phyloP scores from a whole-genome alignment of 108 stramenopile genomes.

The Discostella stelligeroides region DNA sequence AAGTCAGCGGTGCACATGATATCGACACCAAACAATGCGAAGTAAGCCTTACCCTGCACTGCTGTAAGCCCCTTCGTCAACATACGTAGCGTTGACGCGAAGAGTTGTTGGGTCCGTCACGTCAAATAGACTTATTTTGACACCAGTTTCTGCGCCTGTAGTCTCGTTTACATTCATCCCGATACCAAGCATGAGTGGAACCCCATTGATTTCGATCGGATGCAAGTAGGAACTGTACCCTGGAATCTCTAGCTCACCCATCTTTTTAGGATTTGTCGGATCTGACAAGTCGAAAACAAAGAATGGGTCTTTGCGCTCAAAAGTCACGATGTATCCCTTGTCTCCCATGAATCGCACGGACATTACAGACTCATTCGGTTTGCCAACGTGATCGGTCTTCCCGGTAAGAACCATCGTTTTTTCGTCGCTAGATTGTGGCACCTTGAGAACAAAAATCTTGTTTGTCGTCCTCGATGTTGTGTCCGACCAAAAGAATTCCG shows the following conservation, averaged over 20 bases:
- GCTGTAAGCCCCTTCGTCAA: conserved; percentile 43
- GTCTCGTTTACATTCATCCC: conserved; percentile 40
- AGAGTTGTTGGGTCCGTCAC: conserved; percentile 40
- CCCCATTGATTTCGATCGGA: conserved; percentile 39
- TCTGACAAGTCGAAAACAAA: conserved; percentile 33
- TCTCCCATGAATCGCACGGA: conserved; percentile 46
- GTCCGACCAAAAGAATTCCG: conserved; percentile 30
- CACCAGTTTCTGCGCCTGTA: conserved; percentile 18
- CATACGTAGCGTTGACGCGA: conserved; percentile 24
- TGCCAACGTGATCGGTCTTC: conserved; percentile 44
- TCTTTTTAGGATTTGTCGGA: conserved; percentile 26
- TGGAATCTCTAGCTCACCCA: conserved; percentile 53
- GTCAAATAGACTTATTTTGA: conserved; percentile 50
- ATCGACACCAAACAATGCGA: not conserved
- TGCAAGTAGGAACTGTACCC: conserved; percentile 52
- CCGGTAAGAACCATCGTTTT: conserved; percentile 37
- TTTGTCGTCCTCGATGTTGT: conserved; percentile 32
- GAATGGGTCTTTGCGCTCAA: conserved; percentile 45
- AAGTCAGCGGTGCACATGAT: not conserved
- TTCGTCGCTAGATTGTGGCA: conserved; percentile 23
- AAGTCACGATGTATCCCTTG: conserved; percentile 49
- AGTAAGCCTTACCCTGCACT: conserved; percentile 13
- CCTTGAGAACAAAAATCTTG: conserved; percentile 46
- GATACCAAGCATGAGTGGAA: conserved; percentile 41
- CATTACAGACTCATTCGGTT: conserved; percentile 41